These are phyloP conservation scores for Agaricus blazei DNA, from an alignment of 768 basidiomycete species.

Conservation along the genomic window DNA sequence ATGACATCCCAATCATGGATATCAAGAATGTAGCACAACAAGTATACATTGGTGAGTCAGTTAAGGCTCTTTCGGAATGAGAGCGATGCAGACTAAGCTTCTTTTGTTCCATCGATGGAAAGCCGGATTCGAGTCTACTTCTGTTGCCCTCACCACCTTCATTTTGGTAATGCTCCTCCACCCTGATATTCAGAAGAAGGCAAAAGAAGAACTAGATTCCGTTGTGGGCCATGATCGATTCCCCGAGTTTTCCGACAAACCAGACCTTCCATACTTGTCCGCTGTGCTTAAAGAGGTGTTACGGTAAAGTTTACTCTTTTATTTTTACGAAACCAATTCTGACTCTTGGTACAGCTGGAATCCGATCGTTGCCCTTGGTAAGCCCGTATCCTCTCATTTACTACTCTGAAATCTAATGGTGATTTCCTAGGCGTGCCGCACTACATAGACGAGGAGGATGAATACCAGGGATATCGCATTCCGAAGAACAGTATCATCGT, in stretches of 20 bases:
- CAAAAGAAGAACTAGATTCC: slow-evolving; percentile 7
- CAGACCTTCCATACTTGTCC: slow-evolving; percentile 16
- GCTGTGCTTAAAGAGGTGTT: slow-evolving; percentile 19
- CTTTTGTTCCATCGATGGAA: no score
- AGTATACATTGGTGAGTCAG: slow-evolving; percentile 1
- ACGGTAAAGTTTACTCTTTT: slow-evolving; percentile 9
- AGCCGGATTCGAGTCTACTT: slow-evolving; percentile 16
- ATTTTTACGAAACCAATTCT: neutral
- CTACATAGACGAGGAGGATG: slow-evolving; percentile 27
- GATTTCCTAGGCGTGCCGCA: slow-evolving; percentile 24
- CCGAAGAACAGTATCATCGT: slow-evolving; percentile 18
- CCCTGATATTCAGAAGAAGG: slow-evolving; percentile 7
- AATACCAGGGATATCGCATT: slow-evolving; percentile 32
- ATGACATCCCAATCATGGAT: neutral
- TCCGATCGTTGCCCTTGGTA: slow-evolving; percentile 1
- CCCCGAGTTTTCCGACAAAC: slow-evolving; percentile 15
- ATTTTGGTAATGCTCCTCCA: slow-evolving; percentile 19
- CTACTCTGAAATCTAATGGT: neutral
- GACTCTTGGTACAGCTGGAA: neutral
- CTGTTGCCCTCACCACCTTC: slow-evolving; percentile 33
- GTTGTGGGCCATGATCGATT: neutral
- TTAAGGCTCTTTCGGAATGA: neutral
- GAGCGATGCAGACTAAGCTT: neutral
- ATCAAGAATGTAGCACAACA: neutral
- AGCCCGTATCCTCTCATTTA: neutral